A percentile compares a stretch with the other conserved stretches of the same genome.
Evolutionary conservation across 2,329 filamentous ascomycete species (phyloP).

Genomic region (Harringtonia lauricola): DNA sequence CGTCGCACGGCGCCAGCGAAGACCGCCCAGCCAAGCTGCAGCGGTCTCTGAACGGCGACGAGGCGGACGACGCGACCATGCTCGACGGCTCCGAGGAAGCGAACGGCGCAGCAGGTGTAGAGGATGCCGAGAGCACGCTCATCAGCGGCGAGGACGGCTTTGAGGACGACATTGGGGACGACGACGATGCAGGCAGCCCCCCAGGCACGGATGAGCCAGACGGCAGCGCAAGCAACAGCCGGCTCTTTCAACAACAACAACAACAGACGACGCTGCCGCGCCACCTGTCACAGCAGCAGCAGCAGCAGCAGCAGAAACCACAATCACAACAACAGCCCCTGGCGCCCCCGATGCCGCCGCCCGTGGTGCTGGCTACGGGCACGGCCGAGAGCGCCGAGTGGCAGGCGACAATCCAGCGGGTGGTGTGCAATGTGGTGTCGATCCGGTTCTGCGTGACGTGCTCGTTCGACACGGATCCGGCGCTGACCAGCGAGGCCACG

Average conservation of each 20-base stretch:
- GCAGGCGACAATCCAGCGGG: conserved; percentile 90
- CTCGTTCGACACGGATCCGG: conserved; percentile 94
- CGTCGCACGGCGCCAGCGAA: conserved; percentile 10
- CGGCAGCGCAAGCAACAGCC: conserved; percentile 1
- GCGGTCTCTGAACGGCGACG: conserved; percentile 13
- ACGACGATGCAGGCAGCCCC: neutral
- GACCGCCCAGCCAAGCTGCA: conserved; percentile 16
- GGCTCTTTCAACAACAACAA: neutral
- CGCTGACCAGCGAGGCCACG: conserved; percentile 88
- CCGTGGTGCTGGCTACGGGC: conserved; percentile 13
- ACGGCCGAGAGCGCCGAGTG: conserved; percentile 39
- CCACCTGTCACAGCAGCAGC: conserved; percentile 1
- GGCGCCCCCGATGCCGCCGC: conserved; percentile 1
- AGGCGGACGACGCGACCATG: neutral
- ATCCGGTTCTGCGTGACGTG: conserved; percentile 98
- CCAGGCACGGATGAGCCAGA: neutral
- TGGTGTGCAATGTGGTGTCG: conserved; percentile 93
- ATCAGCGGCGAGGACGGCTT: conserved; percentile 4
- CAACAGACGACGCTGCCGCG: too few relatives aligned
- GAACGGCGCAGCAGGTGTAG: conserved; percentile 1
- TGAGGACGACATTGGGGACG: neutral
- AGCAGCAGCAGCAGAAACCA: conserved; percentile 2
- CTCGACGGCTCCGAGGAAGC: neutral
- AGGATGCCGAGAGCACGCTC: neutral
- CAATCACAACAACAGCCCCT: neutral